Percentiles rank a stretch among this genome's conserved stretches.
phyloP scores from a whole-genome alignment of 2,329 filamentous ascomycete species.

The Trichophyton benhamiae region DNA sequence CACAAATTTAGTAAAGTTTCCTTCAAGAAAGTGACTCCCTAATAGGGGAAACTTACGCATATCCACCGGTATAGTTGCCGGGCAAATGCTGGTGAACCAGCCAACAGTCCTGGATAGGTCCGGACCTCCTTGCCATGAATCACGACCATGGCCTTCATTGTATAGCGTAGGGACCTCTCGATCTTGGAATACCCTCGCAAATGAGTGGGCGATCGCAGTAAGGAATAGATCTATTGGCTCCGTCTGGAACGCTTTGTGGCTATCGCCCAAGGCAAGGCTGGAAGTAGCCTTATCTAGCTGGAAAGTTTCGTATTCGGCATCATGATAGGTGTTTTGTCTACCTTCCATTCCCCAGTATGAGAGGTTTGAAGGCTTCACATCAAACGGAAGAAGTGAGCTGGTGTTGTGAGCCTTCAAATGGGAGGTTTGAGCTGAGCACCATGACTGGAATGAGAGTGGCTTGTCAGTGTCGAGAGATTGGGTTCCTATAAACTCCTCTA shows the following conservation, averaged over 20 bases:
- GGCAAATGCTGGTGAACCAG: slow-evolving; percentile 41
- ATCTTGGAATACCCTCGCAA: slow-evolving; percentile 32
- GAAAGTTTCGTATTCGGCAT: slow-evolving; percentile 26
- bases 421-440: slow-evolving; percentile 26
- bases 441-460: slow-evolving; percentile 29
- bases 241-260: slow-evolving; percentile 25
- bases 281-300: slow-evolving; percentile 23
- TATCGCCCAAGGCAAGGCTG: slow-evolving; percentile 21
- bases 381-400: slow-evolving; percentile 18
- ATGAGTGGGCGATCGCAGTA: slow-evolving; percentile 31
- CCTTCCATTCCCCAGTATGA: slow-evolving; percentile 29
- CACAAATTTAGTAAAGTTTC: neutral
- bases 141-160: slow-evolving; percentile 40
- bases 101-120: slow-evolving; percentile 39
- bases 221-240: slow-evolving; percentile 30
- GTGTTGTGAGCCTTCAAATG: slow-evolving; percentile 11
- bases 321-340: slow-evolving; percentile 22
- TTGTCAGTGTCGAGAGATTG: slow-evolving; percentile 24
- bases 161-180: slow-evolving; percentile 34
- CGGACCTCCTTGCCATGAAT: slow-evolving; percentile 32
- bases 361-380: slow-evolving; percentile 22
- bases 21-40: neutral
- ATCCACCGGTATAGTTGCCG: slow-evolving; percentile 24
- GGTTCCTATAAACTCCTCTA: slow-evolving; percentile 18
- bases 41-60: slow-evolving; percentile 6